Percentiles rank a stretch among this genome's conserved stretches.
These are phyloP conservation scores for Podospora pseudopauciseta DNA, from an alignment of 495 filamentous ascomycete species.

Conservation along the genomic window DNA sequence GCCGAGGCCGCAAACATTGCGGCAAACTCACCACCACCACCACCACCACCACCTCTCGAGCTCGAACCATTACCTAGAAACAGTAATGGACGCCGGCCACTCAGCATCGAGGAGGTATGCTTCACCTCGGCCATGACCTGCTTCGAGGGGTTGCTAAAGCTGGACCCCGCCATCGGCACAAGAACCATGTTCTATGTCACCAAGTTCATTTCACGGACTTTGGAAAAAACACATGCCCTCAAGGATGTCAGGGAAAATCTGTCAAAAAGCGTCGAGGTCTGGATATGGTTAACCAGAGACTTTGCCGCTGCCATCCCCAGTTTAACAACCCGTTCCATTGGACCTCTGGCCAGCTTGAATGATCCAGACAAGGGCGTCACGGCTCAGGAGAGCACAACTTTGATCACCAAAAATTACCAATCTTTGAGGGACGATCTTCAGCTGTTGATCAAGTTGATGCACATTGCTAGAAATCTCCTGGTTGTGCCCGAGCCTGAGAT, in stretches of 20 bases:
- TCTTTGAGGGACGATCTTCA: conserved; percentile 76
- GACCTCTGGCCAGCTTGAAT: conserved; percentile 31
- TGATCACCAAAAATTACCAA: conserved; percentile 77
- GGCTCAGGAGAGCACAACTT: conserved; percentile 56
- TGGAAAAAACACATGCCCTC: conserved; percentile 50
- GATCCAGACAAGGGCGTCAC: conserved; percentile 51
- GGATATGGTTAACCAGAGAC: conserved; percentile 58
- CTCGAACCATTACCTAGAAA: background rate
- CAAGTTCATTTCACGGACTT: conserved; percentile 48
- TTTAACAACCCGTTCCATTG: conserved; percentile 37
- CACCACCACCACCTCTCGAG: background rate
- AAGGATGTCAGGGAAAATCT: conserved; percentile 57
- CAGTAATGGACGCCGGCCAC: conserved; percentile 13
- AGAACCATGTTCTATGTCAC: conserved; percentile 47
- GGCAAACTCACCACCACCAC: background rate
- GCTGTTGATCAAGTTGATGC: conserved; percentile 77
- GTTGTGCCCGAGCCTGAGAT: conserved; percentile 68
- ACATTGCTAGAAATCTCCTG: conserved; percentile 79
- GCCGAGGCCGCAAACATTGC: background rate
- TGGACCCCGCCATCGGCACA: conserved; percentile 46
- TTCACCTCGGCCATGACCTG: conserved; percentile 51
- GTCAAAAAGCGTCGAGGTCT: conserved; percentile 58
- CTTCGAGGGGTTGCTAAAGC: conserved; percentile 53
- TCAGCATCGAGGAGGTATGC: conserved; percentile 50
- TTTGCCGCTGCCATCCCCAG: conserved; percentile 39